Evolutionary conservation across 768 basidiomycete species (phyloP), one percentile per base, ranked within the genome.

Genomic region (Boletus sensibilis): DNA sequence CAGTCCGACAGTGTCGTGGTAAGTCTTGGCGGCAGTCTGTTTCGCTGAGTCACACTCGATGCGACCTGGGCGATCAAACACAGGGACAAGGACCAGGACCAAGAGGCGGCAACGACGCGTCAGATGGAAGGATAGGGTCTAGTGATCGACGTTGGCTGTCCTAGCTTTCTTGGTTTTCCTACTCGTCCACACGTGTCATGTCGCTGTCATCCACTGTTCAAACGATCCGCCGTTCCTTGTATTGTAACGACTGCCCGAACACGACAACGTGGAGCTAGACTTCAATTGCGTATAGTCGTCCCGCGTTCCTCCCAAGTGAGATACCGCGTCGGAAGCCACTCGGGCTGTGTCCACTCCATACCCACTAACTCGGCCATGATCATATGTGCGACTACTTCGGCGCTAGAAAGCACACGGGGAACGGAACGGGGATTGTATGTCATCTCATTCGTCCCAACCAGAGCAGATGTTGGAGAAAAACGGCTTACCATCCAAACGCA

Each of bases 261-360:
- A 31, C 12, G 21, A 12, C 37, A 7, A 18, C 12, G 23, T 12
- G 21, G 25, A 25, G 1, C 41, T 23, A 27, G 18, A 10, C 13
- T 8, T 64, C 29, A 57, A 12, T 55, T 53, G 35, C 8, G 35
- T 11, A 27, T 23, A 18, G 16, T 33, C 16, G 34, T 8, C 21
- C 16, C 41, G 18, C 55, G 55, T 27, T 59, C 58, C n/a, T 50
- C 62, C 70, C 64, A 56, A 1, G 79, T 82, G 58, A 82, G 67
- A 60, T 80, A 83, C 42, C 78, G 76, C 27, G 75, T 68, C 12
- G 88, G 88, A 35, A 90, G 68, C 88, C 88, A 90, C 14, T 76
- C 71, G 0, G 88, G 88, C 16, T 64, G 55, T 9, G 56, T 68
- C 85, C 86, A 89, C 8, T 61, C 59, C 31, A 70, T 65, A 18